Evolutionary conservation across 768 basidiomycete species (phyloP), one percentile per base, ranked within the genome.

Genomic region (Tephrocybe sp.): DNA sequence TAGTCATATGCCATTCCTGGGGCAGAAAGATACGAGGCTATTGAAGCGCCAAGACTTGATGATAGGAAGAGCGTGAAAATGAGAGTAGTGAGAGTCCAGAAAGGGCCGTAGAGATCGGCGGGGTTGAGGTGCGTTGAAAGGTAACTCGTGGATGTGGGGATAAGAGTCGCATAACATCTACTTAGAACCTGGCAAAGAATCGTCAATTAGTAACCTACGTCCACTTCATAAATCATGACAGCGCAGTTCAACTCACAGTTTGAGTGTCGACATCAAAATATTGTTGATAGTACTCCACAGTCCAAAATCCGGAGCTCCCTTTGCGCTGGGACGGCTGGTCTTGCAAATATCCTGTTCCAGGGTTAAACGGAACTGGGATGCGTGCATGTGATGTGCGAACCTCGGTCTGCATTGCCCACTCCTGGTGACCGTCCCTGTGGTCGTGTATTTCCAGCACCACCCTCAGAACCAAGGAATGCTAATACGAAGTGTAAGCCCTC

Each of bases 61-160:
- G 89, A 95, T 51, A 97, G 82, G 74, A 95, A 98, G 52, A 98
- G 83, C 0, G 87, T 78, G 64, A 98, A 92, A 39, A 97, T 87
- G 55, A 99, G 83, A 0, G 96, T 98, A 1, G 94, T 96, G 33
- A 97, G 79, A 0, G 95, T 92, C 96, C 96, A 99, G 74, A 99
- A 98, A 1, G 96, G 94, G 0, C 95, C 95, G 64, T 90, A 88
- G 35, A 91, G 79, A 64, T 91, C 89, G 36, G 84, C 76, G 38
- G 87, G 87, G 47, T 75, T 78, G 31, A 86, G 76, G 52, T 85
- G 80, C 11, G 78, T 77, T 4, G 83, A 73, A 45, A 83, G 75
- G 62, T 83, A 91, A 38, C 79, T 77, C 3, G 81, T 69, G 26
- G 84, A 78, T 23, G 77, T 77, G n/a, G 89, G 89, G n/a, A 88